These are phyloP conservation scores for Tetrapisispora nanseiensis DNA, from an alignment of 805 yeast genomes.

Conservation along the genomic window DNA sequence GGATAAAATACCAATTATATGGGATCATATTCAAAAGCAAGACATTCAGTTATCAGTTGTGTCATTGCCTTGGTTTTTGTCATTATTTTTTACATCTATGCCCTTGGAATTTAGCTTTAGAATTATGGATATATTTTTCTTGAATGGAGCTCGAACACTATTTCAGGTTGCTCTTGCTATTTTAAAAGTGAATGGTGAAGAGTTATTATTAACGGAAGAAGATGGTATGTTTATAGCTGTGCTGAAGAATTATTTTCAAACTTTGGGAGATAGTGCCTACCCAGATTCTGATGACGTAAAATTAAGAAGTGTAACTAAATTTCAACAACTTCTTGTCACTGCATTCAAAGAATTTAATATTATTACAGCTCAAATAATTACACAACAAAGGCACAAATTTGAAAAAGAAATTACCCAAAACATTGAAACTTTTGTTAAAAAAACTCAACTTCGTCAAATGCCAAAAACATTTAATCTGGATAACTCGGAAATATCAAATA, in stretches of 20 bases:
- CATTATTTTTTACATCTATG: constrained; percentile 84
- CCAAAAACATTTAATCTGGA: constrained; percentile 60
- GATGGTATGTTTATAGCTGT: constrained; percentile 87
- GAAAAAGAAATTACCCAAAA: constrained; percentile 74
- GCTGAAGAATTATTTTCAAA: constrained; percentile 69
- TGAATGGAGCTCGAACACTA: constrained; percentile 79
- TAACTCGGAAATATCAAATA: constrained; percentile 49
- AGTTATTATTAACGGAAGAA: constrained; percentile 66
- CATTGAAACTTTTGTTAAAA: constrained; percentile 81
- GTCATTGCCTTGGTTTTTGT: constrained; percentile 92
- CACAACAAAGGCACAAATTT: constrained; percentile 56
- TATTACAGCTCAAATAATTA: constrained; percentile 65
- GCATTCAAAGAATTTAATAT: constrained; percentile 86
- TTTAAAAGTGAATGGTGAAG: constrained; percentile 81
- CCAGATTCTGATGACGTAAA: constrained; percentile 59
- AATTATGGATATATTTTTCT: constrained; percentile 79
- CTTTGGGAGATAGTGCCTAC: constrained; percentile 69
- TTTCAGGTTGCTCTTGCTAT: constrained; percentile 92
- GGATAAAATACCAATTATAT: constrained; percentile 78
- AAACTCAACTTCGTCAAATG: constrained; percentile 81
- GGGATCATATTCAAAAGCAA: constrained; percentile 66
- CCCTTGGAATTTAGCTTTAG: constrained; percentile 89
- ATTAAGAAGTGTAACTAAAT: constrained; percentile 61
- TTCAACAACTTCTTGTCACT: constrained; percentile 82
- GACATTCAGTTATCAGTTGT: constrained; percentile 92